Evolutionary conservation across 2,329 filamentous ascomycete genomes (phyloP).

Genomic region (Clarireedia paspali): DNA sequence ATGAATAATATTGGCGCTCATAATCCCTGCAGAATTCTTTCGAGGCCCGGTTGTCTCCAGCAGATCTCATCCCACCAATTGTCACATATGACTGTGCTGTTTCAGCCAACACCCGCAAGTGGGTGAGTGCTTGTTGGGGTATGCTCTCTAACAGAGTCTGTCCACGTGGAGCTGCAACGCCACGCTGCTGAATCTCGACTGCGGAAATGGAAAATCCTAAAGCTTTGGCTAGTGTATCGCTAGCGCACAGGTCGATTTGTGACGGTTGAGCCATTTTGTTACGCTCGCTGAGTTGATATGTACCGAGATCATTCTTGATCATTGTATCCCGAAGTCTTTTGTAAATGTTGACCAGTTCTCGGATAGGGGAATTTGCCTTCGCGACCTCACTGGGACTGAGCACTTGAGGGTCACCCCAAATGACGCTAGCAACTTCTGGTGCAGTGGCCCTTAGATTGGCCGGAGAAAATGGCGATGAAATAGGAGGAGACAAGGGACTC

Average conservation of each 20-base stretch:
- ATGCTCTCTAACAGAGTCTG: slow-evolving; percentile 76
- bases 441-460: slow-evolving; percentile 15
- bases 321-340: slow-evolving; percentile 52
- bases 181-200: slow-evolving; percentile 86
- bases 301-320: slow-evolving; percentile 44
- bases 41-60: slow-evolving; percentile 52
- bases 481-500: slow-evolving; percentile 21
- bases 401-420: slow-evolving; percentile 26
- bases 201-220: slow-evolving; percentile 83
- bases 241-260: slow-evolving; percentile 39
- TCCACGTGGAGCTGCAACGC: slow-evolving; percentile 65
- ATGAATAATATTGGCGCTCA: slow-evolving; percentile 64
- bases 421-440: slow-evolving; percentile 24
- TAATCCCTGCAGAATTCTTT: slow-evolving; percentile 61
- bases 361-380: slow-evolving; percentile 34
- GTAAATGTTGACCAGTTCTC: slow-evolving; percentile 54
- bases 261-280: background rate
- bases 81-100: slow-evolving; percentile 80
- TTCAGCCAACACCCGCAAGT: slow-evolving; percentile 81
- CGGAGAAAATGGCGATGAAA: slow-evolving; percentile 9
- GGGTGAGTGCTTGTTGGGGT: slow-evolving; percentile 74
- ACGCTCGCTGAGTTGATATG: slow-evolving; percentile 18
- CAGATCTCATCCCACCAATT: slow-evolving; percentile 60
- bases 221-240: slow-evolving; percentile 54
- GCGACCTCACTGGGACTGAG: slow-evolving; percentile 34